Conservation (phyloP, 768 basidiomycete genomes). For the Mrakia frigida region DNA sequence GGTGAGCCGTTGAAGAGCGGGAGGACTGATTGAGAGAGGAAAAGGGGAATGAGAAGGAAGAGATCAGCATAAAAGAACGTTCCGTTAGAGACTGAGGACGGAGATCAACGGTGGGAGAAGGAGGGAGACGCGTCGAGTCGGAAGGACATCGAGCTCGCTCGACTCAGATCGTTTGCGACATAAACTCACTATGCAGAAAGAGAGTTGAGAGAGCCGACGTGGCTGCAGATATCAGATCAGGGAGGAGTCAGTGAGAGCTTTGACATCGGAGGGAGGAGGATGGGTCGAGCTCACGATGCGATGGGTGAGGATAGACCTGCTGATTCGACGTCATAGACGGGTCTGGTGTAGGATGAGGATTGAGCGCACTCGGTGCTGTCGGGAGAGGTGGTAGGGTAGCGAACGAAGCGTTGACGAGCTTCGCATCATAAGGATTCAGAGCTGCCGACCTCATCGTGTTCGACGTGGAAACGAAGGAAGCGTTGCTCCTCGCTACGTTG, state of each 20-base stretch:
- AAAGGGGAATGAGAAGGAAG: too few species aligned
- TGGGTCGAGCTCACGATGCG: conserved; percentile 18
- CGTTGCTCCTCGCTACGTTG: not conserved
- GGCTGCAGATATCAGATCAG: not conserved
- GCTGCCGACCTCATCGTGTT: not conserved
- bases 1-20: conserved; percentile 90
- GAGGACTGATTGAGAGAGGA: conserved; percentile 51
- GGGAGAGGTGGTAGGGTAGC: conserved; percentile 26
- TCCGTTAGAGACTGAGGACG: too few species aligned
- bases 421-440: conserved; percentile 24
- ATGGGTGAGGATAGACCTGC: conserved; percentile 27
- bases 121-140: not conserved
- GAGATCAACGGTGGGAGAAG: not conserved
- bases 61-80: too few species aligned
- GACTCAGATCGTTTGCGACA: not conserved
- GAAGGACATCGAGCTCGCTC: too few species aligned
- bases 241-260: not conserved
- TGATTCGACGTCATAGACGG: not conserved
- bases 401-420: conserved; percentile 15
- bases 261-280: not conserved
- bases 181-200: conserved; percentile 56
- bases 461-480: conserved; percentile 7
- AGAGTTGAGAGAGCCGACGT: conserved; percentile 43
- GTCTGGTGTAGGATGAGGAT: conserved; percentile 25
- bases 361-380: not conserved